Conservation (phyloP, 768 basidiomycete genomes). For the Filobasidium floriforme region DNA sequence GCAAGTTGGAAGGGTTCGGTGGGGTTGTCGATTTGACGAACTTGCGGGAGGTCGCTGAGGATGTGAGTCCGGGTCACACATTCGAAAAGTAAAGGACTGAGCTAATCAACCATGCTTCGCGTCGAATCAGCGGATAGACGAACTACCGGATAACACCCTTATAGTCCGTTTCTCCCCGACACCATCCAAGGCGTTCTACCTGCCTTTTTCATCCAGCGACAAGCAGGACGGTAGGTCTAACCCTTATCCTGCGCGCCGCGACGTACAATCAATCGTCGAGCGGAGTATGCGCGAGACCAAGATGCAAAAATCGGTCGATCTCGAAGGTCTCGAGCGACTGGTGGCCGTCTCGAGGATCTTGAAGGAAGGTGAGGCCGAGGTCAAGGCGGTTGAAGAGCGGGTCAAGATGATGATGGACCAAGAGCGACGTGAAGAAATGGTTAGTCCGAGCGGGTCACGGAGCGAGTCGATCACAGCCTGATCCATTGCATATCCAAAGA, state of each 20-base stretch:
- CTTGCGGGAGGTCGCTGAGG: constrained; percentile 21
- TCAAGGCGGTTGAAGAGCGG: neutral
- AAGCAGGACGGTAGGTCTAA: neutral
- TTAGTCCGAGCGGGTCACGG: neutral
- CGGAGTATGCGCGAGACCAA: constrained; percentile 28
- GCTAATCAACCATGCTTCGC: neutral
- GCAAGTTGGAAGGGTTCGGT: constrained; percentile 24
- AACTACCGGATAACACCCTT: constrained; percentile 27
- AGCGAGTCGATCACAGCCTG: neutral
- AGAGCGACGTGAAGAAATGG: neutral
- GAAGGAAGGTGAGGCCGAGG: constrained; percentile 13
- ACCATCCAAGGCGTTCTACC: constrained; percentile 24
- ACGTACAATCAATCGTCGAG: constrained; percentile 45
- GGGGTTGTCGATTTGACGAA: constrained; percentile 24
- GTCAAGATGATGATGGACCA: neutral
- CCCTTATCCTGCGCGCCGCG: constrained; percentile 57
- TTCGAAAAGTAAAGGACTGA: neutral
- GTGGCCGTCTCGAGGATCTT: neutral
- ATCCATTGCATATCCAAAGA: neutral
- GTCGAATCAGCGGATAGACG: neutral
- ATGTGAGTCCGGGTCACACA: neutral
- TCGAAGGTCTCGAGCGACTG: constrained; percentile 15
- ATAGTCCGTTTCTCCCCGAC: constrained; percentile 27
- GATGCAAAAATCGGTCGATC: constrained; percentile 26
- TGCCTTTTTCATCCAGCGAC: constrained; percentile 12